Base-by-base conservation (phyloP, 2,329 filamentous ascomycete species). In the Fusarium hostae region DNA sequence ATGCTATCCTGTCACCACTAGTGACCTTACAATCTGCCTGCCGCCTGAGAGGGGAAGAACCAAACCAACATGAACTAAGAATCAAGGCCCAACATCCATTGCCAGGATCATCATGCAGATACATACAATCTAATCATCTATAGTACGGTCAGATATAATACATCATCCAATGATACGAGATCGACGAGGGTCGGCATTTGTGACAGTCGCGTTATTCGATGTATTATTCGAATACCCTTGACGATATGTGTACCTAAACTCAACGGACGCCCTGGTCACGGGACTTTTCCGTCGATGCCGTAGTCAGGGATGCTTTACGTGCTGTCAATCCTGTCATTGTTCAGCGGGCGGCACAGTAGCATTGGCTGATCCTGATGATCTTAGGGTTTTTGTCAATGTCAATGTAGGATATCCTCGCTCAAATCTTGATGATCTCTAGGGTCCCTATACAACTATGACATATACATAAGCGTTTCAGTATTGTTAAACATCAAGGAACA, bases 181-280 rank as follows among this genome's bases (percentile, higher is more conserved):
- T 55, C 35, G 22, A 59, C 35, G 47, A 34, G 35, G 35, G 18
- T 41, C 56, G 56, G 56, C 22, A 59, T 40, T 59, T 59, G 45
- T 54, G 26, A 34, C 34, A 37, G 39, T 43, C 39, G 39, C 30
- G 51, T 26, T 50, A 43, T 39, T 45, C 34, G 34, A 45, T 58
- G 18, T 30, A 32, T 61, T 44, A 56, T 57, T 60, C 50, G 24
- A 60, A 37, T 22, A 47, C 22, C 50, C 50, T 37, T 61, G 51
- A 45, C 20, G 24, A 61, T 26, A 26, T n/a, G 45, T 15, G 13
- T 34, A 13, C 32, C 13, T 52, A 57, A 57, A 60, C 47, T 34
- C 28, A 43, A 39, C 58, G 34, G 16, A 34, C 22, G 24, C 26
- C 20, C 51, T 43, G 58, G 41, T 57, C 58, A 61, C 39, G 50